Conservation (phyloP, 768 basidiomycete species). For the Podaxis carcinomalis region DNA sequence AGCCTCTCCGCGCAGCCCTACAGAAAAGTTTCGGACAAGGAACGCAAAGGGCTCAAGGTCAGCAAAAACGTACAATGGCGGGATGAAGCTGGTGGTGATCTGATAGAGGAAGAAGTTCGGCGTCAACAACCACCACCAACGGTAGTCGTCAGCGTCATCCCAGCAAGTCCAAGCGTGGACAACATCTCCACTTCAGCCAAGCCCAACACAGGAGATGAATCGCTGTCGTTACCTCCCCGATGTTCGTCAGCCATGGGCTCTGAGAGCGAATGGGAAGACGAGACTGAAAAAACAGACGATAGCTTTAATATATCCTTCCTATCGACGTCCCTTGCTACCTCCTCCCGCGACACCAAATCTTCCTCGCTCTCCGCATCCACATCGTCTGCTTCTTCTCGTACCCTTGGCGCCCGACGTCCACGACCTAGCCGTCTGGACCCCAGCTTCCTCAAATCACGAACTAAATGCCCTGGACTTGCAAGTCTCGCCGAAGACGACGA, state of each 20-base stretch:
- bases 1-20: slow-evolving; percentile 58
- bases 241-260: slow-evolving; percentile 48
- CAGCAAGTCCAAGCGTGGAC: slow-evolving; percentile 35
- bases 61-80: slow-evolving; percentile 84
- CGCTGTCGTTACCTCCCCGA: slow-evolving; percentile 10
- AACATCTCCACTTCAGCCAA: slow-evolving; percentile 19
- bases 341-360: slow-evolving; percentile 24
- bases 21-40: slow-evolving; percentile 60
- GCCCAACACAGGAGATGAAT: slow-evolving; percentile 19
- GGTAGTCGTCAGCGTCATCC: slow-evolving; percentile 36
- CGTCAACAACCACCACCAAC: slow-evolving; percentile 17
- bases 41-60: slow-evolving; percentile 48
- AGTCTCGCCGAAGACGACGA: slow-evolving; percentile 78
- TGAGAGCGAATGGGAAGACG: slow-evolving; percentile 90
- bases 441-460: slow-evolving; percentile 59
- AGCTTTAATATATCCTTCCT: slow-evolving; percentile 57
- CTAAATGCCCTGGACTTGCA: slow-evolving; percentile 37
- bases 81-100: slow-evolving; percentile 79
- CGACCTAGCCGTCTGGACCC: slow-evolving; percentile 68
- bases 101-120: slow-evolving; percentile 58
- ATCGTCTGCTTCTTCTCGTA: slow-evolving; percentile 24
- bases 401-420: slow-evolving; percentile 36
- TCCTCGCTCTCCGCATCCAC: slow-evolving; percentile 3
- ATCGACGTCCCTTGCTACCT: slow-evolving; percentile 36
- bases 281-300: slow-evolving; percentile 80